Base-by-base conservation (phyloP, 208 protist genomes). In the Leishmania braziliensis region DNA sequence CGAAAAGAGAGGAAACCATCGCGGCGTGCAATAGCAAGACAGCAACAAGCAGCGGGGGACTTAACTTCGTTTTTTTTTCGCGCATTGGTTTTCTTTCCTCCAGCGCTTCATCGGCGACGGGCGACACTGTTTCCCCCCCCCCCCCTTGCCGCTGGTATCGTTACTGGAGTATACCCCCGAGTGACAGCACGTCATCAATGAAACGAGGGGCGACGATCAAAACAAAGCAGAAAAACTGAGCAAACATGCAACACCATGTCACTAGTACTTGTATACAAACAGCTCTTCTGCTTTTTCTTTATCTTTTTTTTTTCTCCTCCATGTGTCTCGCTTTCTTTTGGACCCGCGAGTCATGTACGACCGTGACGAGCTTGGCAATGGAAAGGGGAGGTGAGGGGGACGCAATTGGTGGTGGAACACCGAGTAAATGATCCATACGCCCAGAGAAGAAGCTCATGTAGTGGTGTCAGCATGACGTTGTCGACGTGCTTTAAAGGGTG, bases 1-100 rank as follows among this genome's bases (percentile, higher is more conserved):
- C 6, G 10, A 23, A 60, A 60, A 33, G 33, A 33, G 33, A 33
- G 33, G 33, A 33, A 33, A 33, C 33, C 33, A 33, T 33, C 33
- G 56, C 23, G 16, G 4, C 2, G 6, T 23, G 10, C 56, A 16
- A 60, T 60, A 23, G 20, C 56, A n/a, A 23, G 33, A 33, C 56
- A 29, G 20, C 56, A 60, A 8, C 20, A 14, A 60, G 20, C 23
- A n/a, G 56, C 23, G 4, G 16, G 20, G n/a, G 56, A 26, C 23
- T 33, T 33, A 33, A 33, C 23, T n/a, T n/a, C 6, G 9, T 56
- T 84, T 65, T 80, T 66, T 80, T 82, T 80, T 70, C 48, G 1
- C 71, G 36, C 36, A 39, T 80, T 74, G 63, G 26, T 80, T 56
- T 63, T 62, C 76, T 39, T 51, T 72, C 9, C 46, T 72, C 60